These are phyloP conservation scores for Secale cereale DNA, from an alignment of 176 grass and related monocot species.

Conservation along the genomic window DNA sequence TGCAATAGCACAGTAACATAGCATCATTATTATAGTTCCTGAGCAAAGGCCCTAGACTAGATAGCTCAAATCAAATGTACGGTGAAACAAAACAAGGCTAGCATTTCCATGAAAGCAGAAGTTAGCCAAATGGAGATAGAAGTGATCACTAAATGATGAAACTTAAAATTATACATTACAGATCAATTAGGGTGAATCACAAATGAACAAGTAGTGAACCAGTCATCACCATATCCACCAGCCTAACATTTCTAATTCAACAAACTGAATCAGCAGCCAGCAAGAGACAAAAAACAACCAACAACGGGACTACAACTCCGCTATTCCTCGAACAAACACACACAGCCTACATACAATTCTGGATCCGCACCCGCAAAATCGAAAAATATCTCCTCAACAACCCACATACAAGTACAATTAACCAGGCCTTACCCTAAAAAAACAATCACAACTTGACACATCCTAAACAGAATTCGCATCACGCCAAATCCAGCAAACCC, in stretches of 20 bases:
- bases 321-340: background rate
- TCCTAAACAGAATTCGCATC: background rate
- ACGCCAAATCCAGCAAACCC: background rate
- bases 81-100: background rate
- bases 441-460: background rate
- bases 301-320: background rate
- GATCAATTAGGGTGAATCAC: background rate
- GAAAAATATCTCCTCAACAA: background rate
- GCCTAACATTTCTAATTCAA: background rate
- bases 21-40: conserved; percentile 6
- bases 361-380: background rate
- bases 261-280: background rate
- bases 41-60: background rate
- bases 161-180: background rate
- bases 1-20: conserved; percentile 22
- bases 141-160: background rate
- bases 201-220: background rate
- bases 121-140: background rate
- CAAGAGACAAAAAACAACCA: background rate
- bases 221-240: background rate
- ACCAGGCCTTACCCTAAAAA: background rate
- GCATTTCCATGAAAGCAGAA: background rate
- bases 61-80: background rate
- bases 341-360: background rate
- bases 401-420: background rate